These are phyloP conservation scores for Alternaria sp. DNA, from an alignment of 2,329 filamentous ascomycete genomes.

Conservation along the genomic window DNA sequence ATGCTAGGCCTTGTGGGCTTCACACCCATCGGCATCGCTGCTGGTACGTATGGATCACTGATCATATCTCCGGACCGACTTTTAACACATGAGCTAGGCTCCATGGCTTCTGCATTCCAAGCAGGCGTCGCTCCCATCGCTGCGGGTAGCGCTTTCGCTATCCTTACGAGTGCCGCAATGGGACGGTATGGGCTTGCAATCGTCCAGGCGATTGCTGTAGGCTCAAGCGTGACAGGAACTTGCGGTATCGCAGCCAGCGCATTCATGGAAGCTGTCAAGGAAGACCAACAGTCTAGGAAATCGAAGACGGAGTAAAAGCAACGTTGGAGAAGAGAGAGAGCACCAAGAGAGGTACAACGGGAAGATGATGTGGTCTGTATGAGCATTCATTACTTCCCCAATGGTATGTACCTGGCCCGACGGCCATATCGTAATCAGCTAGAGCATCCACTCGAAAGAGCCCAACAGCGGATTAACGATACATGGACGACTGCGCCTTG, in stretches of 20 bases:
- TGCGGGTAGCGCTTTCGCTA: background rate
- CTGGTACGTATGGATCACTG: background rate
- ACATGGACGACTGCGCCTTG: background rate
- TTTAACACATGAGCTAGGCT: background rate
- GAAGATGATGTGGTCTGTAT: background rate
- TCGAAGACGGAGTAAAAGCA: background rate
- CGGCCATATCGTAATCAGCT: background rate
- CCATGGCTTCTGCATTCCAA: background rate
- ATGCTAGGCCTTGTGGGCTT: background rate
- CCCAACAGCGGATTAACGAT: background rate
- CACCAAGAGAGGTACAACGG: too few relatives aligned
- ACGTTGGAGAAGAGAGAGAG: too few relatives aligned
- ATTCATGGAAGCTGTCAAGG: background rate
- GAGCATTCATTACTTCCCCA: background rate
- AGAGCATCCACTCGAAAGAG: background rate
- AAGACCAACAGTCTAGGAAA: background rate
- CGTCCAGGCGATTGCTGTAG: background rate
- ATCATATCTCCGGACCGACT: background rate
- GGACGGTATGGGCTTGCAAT: background rate
- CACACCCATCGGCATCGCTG: background rate
- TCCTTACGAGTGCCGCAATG: background rate
- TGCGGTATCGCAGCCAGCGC: background rate
- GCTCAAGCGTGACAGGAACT: background rate
- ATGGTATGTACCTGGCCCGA: background rate
- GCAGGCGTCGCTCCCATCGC: background rate